These are phyloP conservation scores for Huntiella abstrusa DNA, from an alignment of 2,329 filamentous ascomycete genomes.

Conservation along the genomic window DNA sequence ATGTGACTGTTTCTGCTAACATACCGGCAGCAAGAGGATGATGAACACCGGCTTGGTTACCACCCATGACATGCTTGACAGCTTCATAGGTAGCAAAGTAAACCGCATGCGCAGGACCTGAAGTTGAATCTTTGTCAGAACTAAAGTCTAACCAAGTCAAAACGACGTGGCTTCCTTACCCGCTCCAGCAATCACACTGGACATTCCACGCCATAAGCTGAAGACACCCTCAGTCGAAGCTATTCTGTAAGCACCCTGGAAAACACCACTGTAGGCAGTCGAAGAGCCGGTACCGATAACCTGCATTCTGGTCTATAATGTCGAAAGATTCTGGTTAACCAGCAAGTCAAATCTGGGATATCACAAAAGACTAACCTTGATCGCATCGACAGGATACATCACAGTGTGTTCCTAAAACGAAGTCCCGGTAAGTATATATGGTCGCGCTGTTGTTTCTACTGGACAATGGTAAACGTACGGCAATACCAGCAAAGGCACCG, in stretches of 20 bases:
- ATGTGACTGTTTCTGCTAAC: conserved; percentile 14
- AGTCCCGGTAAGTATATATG: background rate
- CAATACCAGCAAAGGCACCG: conserved; percentile 90
- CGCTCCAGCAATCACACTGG: conserved; percentile 86
- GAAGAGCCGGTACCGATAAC: conserved; percentile 69
- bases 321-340: background rate
- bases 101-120: conserved; percentile 88
- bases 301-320: conserved; percentile 80
- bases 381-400: conserved; percentile 96
- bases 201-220: conserved; percentile 90
- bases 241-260: conserved; percentile 84
- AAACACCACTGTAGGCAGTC: conserved; percentile 72
- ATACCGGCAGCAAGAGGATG: conserved; percentile 84
- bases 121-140: conserved; percentile 12
- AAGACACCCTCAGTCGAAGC: conserved; percentile 74
- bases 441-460: conserved; percentile 2
- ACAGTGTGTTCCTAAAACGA: conserved; percentile 71
- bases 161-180: conserved; percentile 33
- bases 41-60: conserved; percentile 71
- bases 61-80: conserved; percentile 89
- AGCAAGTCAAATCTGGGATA: background rate
- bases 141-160: background rate
- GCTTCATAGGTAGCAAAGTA: conserved; percentile 98
- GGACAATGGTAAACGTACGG: conserved; percentile 35
- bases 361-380: conserved; percentile 50